Evolutionary conservation across 208 protist genomes (phyloP).

Genomic region (Crithidia bombi): DNA sequence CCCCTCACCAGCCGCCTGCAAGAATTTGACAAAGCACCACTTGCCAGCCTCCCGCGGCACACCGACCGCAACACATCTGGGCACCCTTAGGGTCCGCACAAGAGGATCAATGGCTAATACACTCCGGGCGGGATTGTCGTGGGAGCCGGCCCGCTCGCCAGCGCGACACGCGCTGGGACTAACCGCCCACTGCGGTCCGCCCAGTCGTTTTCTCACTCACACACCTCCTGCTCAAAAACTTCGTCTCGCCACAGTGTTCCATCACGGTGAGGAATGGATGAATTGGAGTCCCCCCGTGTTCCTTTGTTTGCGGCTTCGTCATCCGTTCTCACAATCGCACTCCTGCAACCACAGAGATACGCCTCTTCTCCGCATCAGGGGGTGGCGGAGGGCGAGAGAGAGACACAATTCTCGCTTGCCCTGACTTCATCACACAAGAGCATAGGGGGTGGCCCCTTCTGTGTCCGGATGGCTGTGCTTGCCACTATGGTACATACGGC

Average conservation of each 20-base stretch:
- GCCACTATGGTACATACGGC: too few species aligned
- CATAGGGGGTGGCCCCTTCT: conserved; percentile 5
- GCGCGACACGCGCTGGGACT: too few species aligned
- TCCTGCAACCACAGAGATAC: neutral
- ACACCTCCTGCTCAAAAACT: neutral
- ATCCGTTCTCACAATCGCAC: neutral
- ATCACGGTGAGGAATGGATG: neutral
- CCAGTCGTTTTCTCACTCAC: neutral
- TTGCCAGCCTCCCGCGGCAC: neutral
- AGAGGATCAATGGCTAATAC: conserved; percentile 57
- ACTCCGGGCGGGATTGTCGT: conserved; percentile 75
- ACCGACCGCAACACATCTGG: conserved; percentile 48
- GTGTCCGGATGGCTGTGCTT: conserved; percentile 9
- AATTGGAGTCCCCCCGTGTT: conserved; percentile 9
- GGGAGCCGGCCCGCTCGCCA: conserved; percentile 29
- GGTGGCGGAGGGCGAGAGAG: too few species aligned
- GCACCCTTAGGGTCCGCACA: conserved; percentile 66
- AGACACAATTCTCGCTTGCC: conserved; percentile 7
- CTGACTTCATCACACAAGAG: conserved; percentile 26
- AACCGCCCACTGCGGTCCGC: conserved; percentile 1
- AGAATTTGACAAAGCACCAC: conserved; percentile 32
- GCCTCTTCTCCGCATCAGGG: too few species aligned
- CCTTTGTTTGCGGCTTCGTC: conserved; percentile 9
- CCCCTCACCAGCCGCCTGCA: neutral
- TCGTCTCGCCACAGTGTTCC: conserved; percentile 6